Conservation (phyloP, 306 rosid genomes). For the Spatholobus suberectus region DNA sequence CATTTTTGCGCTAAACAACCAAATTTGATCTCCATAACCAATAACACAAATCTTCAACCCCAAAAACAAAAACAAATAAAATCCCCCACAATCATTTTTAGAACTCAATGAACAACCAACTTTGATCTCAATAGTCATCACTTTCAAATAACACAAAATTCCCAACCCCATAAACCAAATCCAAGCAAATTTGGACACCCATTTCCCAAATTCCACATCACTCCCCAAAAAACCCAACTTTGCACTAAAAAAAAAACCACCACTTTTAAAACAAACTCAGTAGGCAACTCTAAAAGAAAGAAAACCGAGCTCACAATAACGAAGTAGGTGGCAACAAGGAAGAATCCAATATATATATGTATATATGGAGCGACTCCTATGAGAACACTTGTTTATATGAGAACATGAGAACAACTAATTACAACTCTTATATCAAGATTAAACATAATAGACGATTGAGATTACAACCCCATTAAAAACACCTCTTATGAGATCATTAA, state of each 20-base stretch:
- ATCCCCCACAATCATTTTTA: background rate
- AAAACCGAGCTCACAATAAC: constrained; percentile 51
- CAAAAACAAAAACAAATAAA: background rate
- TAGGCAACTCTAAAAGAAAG: background rate
- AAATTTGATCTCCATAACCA: too few species aligned
- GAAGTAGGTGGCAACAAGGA: constrained; percentile 89
- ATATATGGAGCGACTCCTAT: too few species aligned
- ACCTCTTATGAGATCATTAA: too few species aligned
- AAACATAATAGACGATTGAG: too few species aligned
- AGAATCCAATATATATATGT: too few species aligned
- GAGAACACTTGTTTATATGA: too few species aligned
- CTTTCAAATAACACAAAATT: background rate
- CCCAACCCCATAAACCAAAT: too few species aligned
- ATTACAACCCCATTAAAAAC: too few species aligned
- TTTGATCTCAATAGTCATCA: background rate
- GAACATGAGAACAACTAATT: too few species aligned
- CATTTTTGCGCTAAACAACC: too few species aligned
- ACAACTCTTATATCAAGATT: too few species aligned
- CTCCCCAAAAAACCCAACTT: background rate
- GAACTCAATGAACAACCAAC: background rate
- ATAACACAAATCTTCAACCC: background rate
- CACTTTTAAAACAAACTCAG: background rate
- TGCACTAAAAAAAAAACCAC: background rate
- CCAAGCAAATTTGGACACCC: background rate
- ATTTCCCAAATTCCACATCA: background rate